phyloP scores from a whole-genome alignment of 106 monocot genomes.

The Chionographis japonica region DNA sequence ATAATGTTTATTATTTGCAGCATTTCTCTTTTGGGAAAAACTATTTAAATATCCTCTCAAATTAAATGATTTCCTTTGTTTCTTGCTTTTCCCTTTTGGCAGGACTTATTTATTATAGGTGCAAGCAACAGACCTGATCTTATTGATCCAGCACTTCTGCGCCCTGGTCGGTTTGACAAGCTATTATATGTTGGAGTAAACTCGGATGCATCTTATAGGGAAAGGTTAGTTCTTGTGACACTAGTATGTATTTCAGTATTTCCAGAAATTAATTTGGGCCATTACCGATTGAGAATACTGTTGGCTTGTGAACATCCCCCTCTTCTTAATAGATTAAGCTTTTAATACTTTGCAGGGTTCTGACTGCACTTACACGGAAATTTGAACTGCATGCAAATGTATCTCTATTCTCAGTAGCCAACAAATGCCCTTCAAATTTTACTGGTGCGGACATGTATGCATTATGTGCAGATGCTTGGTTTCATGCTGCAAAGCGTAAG shows the following conservation, averaged over 20 bases:
- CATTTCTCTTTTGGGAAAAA: not conserved
- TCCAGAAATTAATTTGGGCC: not conserved
- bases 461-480: conserved; percentile 98
- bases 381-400: conserved; percentile 80
- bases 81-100: not conserved
- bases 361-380: conserved; percentile 81
- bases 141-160: conserved; percentile 86
- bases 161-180: conserved; percentile 92
- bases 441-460: conserved; percentile 99
- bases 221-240: conserved; percentile 43
- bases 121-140: conserved; percentile 96
- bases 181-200: conserved; percentile 93
- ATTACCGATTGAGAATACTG: not conserved
- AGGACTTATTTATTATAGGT: conserved; percentile 97
- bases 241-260: not conserved
- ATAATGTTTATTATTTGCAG: not conserved
- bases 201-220: conserved; percentile 70
- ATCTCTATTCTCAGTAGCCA: conserved; percentile 68
- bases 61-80: not conserved
- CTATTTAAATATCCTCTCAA: not conserved
- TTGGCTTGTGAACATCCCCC: too few species aligned
- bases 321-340: not conserved
- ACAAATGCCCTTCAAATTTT: conserved; percentile 82
- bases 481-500: conserved; percentile 84
- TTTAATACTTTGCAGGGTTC: conserved; percentile 41